Conservation (phyloP, 1,284 basidiomycete species). For the Trichosporon inkin region DNA sequence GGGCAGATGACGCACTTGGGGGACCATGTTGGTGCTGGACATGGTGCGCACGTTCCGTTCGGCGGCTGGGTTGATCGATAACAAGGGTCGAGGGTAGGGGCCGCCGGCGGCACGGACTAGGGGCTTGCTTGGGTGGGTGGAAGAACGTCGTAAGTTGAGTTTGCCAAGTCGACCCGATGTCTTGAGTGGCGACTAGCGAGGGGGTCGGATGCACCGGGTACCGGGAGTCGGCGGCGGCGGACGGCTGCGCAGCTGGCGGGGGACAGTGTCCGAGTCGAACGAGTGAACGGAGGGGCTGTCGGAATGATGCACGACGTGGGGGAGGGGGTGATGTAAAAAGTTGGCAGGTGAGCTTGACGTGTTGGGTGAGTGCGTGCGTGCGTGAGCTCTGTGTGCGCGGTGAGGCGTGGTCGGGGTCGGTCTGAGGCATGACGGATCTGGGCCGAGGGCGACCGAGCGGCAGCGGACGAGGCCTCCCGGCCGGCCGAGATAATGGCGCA, state of each 20-base stretch:
- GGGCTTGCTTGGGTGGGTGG: not conserved
- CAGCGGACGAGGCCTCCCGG: not conserved
- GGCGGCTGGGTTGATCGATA: not conserved
- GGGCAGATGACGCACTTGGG: constrained; percentile 40
- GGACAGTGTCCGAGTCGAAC: not conserved
- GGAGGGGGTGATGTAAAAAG: constrained; percentile 5
- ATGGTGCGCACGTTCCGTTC: constrained; percentile 20
- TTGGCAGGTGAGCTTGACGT: not conserved
- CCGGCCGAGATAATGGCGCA: constrained; percentile 5
- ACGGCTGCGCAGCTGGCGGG: not conserved
- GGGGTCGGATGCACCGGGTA: not conserved
- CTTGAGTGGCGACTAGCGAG: constrained; percentile 1
- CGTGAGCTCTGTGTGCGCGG: not conserved
- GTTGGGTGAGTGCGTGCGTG: not conserved
- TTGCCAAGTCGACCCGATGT: not conserved
- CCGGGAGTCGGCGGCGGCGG: not conserved
- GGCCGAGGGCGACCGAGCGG: not conserved
- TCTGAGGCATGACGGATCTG: not conserved
- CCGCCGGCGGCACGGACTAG: constrained; percentile 6
- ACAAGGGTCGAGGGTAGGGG: constrained; percentile 5
- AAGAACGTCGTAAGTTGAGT: not conserved
- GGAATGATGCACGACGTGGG: not conserved
- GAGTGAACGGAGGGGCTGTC: no score
- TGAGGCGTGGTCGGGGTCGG: constrained; percentile 3
- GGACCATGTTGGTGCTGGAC: constrained; percentile 46